A percentile compares a stretch with the other conserved stretches of the same genome.
Evolutionary conservation across 2,329 filamentous ascomycete genomes (phyloP).

Genomic region (Cladophialophora exuberans): DNA sequence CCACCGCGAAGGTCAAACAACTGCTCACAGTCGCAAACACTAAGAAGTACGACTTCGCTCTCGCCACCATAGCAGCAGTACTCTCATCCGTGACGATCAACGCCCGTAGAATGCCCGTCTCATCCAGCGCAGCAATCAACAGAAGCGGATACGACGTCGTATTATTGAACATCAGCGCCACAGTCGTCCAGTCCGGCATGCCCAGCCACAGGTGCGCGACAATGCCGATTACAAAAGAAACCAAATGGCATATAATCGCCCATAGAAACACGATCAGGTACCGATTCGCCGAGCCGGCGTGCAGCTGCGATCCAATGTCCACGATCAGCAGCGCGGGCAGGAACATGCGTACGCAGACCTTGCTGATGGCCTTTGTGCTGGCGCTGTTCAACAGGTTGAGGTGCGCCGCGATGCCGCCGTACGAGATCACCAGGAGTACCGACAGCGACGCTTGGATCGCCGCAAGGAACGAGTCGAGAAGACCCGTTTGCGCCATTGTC

Average conservation of each 20-base stretch:
- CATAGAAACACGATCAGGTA: constrained; percentile 57
- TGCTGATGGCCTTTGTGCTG: constrained; percentile 57
- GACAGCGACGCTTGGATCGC: constrained; percentile 59
- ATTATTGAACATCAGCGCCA: constrained; percentile 61
- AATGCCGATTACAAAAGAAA: constrained; percentile 54
- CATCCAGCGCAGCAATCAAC: constrained; percentile 55
- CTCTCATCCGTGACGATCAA: constrained; percentile 52
- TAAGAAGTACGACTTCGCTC: constrained; percentile 68
- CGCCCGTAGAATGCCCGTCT: constrained; percentile 59
- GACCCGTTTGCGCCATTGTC: constrained; percentile 26
- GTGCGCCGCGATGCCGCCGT: constrained; percentile 56
- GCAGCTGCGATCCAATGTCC: constrained; percentile 57
- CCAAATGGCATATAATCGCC: constrained; percentile 54
- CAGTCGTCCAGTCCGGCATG: constrained; percentile 58
- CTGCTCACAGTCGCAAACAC: constrained; percentile 67
- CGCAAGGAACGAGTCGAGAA: constrained; percentile 49
- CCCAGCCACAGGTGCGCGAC: constrained; percentile 50
- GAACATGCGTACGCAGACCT: constrained; percentile 56
- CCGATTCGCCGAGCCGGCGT: constrained; percentile 49
- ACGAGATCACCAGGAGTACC: constrained; percentile 58
- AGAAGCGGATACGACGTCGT: constrained; percentile 59
- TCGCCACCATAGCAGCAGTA: constrained; percentile 53
- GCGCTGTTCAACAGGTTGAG: constrained; percentile 52
- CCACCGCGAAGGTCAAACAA: constrained; percentile 66
- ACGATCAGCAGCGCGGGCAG: constrained; percentile 58